Base-by-base conservation (phyloP, 169 alveolate genomes). In the Plasmodium vivax region DNA sequence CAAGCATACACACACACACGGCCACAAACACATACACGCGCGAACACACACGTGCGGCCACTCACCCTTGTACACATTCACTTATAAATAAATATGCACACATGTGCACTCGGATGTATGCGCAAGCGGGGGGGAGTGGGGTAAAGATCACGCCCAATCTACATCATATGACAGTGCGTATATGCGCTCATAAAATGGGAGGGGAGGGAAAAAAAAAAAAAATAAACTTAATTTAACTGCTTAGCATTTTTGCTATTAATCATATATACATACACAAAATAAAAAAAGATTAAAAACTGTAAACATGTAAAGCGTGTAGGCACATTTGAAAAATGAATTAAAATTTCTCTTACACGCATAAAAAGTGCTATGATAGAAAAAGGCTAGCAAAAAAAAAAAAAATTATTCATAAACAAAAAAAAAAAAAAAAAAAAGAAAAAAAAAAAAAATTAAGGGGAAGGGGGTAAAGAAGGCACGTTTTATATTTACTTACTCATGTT, bases 311-410 rank as follows among this genome's bases (percentile, higher is more conserved):
- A 68, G 8, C 77, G 77, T 68, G 77, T 68, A 27, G 6, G 77
- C n/a, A 82, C 38, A 82, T n/a, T 82, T 23, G 71, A 82, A 82
- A 82, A 77, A 56, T 82, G 23, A 82, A 82, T 82, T 82, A 82
- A 82, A 82, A 9, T 23, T 23, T 56, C 43, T 34, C 36, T 56
- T 32, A 27, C 62, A 82, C 27, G 27, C 12, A 80, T 4, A 41
- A 80, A n/a, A 12, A 4, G 74, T 41, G 27, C 14, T 41, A 80
- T 43, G 71, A 43, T 32, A 82, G 71, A 54, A 56, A 30, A 82
- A 19, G 23, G 41, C 23, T 27, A 82, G n/a, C 38, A n/a, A 23
- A 68, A 68, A 68, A 27, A 23, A 68, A 62, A 62, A 62, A 62
- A 41, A 6, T 45, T 45, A 45, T 45, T 45, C 56, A 45, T 45